A percentile compares a stretch with the other conserved stretches of the same genome.
Evolutionary conservation across 148 eudicot species (phyloP).

Genomic region (Chenopodium album): DNA sequence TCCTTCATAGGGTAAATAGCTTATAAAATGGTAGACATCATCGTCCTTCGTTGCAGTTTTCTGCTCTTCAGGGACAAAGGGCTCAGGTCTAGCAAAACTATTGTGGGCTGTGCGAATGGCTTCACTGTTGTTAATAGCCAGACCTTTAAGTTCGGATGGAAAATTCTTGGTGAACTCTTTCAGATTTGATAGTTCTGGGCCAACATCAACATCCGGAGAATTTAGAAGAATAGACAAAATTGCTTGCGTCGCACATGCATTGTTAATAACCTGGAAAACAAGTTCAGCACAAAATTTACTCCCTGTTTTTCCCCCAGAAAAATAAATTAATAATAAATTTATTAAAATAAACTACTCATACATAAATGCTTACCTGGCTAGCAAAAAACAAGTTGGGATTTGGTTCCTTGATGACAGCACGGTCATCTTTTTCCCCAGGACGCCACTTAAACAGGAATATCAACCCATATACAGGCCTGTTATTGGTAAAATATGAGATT

Average conservation of each 20-base stretch:
- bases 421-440: constrained; percentile 91
- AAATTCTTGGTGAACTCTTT: constrained; percentile 84
- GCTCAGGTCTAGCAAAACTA: constrained; percentile 97
- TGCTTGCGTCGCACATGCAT: constrained; percentile 99
- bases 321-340: no score
- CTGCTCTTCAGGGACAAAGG: constrained; percentile 92
- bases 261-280: constrained; percentile 73
- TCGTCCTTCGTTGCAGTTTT: constrained; percentile 90
- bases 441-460: constrained; percentile 98
- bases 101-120: constrained; percentile 95
- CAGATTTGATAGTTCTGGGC: constrained; percentile 81
- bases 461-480: constrained; percentile 92
- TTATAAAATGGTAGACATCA: constrained; percentile 95
- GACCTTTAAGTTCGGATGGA: constrained; percentile 94
- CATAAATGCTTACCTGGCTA: constrained; percentile 66
- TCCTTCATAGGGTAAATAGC: constrained; percentile 91
- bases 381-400: constrained; percentile 95
- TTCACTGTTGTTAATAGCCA: constrained; percentile 98
- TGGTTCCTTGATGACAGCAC: constrained; percentile 79
- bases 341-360: not conserved
- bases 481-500: constrained; percentile 3
- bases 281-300: not conserved
- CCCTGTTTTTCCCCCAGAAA: not conserved
- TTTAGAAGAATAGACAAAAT: constrained; percentile 91
- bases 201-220: constrained; percentile 87